These are phyloP conservation scores for Marsdenia floribunda DNA, from an alignment of 257 asterid species.

Conservation along the genomic window DNA sequence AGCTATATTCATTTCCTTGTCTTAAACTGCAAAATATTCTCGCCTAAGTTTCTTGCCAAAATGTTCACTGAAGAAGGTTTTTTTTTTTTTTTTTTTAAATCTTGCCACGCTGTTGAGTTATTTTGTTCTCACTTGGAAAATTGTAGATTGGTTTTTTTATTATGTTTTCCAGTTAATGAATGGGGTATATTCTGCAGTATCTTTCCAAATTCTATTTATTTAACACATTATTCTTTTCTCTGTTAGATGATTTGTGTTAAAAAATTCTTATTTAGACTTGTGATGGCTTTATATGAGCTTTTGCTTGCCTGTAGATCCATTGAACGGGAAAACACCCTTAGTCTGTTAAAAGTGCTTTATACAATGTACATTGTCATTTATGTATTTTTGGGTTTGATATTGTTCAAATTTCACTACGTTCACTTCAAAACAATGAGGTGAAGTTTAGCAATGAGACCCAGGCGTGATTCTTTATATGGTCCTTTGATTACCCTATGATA, in stretches of 20 bases:
- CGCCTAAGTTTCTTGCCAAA: slow-evolving; percentile 44
- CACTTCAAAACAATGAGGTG: not conserved
- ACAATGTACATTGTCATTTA: not conserved
- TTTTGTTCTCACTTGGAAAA: not conserved
- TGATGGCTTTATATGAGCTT: not conserved
- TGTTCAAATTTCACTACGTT: not conserved
- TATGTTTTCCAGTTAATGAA: not conserved
- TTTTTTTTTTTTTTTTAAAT: not conserved
- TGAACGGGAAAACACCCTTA: not conserved
- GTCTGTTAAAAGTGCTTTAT: not conserved
- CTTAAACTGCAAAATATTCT: slow-evolving; percentile 43
- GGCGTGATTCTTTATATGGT: not conserved
- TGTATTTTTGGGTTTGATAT: not conserved
- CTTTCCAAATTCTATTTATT: not conserved
- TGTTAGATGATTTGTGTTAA: not conserved
- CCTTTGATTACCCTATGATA: not conserved
- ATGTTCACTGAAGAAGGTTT: slow-evolving; percentile 74
- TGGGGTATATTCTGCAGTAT: not conserved
- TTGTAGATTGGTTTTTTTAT: not conserved
- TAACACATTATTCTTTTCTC: not conserved
- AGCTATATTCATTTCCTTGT: slow-evolving; percentile 52
- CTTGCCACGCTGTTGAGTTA: not conserved
- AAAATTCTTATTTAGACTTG: not conserved
- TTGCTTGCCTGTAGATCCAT: not conserved
- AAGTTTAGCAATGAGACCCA: not conserved